Conservation (phyloP, 768 basidiomycete genomes). For the Lentinus brumalis region DNA sequence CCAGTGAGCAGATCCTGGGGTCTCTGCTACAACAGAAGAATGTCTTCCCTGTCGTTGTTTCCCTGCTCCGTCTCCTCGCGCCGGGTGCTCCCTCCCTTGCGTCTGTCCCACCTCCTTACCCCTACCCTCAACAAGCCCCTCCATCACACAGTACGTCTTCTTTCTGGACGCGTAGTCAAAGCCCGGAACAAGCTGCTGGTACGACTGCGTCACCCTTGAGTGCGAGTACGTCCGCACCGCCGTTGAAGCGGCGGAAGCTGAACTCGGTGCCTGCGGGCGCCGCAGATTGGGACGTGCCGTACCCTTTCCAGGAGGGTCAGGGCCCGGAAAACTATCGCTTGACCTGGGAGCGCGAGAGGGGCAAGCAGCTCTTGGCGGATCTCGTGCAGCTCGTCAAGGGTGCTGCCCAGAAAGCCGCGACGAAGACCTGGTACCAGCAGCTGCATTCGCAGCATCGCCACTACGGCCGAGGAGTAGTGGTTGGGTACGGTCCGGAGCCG, state of each 20-base stretch:
- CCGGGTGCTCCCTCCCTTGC: conserved; percentile 30
- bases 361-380: conserved; percentile 62
- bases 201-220: conserved; percentile 37
- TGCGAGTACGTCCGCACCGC: conserved; percentile 23
- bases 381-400: conserved; percentile 60
- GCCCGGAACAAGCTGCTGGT: neutral
- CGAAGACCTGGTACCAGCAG: conserved; percentile 44
- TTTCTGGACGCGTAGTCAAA: neutral
- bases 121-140: neutral
- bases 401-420: conserved; percentile 63
- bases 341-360: conserved; percentile 67
- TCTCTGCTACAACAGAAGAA: conserved; percentile 65
- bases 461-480: neutral
- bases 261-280: conserved; percentile 77
- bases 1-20: conserved; percentile 59
- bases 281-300: conserved; percentile 81
- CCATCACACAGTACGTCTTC: neutral
- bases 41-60: conserved; percentile 64
- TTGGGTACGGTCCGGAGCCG: conserved; percentile 21
- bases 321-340: conserved; percentile 65
- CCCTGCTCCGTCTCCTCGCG: conserved; percentile 58
- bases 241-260: conserved; percentile 63
- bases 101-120: conserved; percentile 1
- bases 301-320: conserved; percentile 71
- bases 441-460: conserved; percentile 3